Percentiles rank a stretch among this genome's conserved stretches.
These are phyloP conservation scores for Russula griseocarnosa DNA, from an alignment of 768 basidiomycete genomes.

Conservation along the genomic window DNA sequence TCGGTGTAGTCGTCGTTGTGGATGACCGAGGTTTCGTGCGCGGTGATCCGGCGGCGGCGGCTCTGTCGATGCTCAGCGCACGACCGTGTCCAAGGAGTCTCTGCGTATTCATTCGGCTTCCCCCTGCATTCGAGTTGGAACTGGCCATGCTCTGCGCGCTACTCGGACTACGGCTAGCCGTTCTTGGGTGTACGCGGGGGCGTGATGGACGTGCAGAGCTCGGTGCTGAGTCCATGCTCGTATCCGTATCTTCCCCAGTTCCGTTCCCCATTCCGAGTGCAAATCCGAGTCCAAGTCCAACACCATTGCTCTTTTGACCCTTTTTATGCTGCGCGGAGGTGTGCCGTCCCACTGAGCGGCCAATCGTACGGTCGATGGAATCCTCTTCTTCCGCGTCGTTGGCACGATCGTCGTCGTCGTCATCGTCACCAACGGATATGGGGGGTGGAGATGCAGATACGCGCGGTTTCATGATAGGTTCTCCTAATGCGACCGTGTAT, in stretches of 20 bases:
- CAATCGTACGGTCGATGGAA: conserved; percentile 44
- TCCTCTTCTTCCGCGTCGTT: conserved; percentile 34
- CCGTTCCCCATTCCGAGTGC: conserved; percentile 20
- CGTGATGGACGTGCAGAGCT: not conserved
- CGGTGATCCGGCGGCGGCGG: not conserved
- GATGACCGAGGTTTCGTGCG: conserved; percentile 1
- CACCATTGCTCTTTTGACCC: conserved; percentile 26
- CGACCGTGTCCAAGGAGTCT: conserved; percentile 24
- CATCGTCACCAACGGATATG: conserved; percentile 24
- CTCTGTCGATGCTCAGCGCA: conserved; percentile 17
- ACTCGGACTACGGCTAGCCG: not conserved
- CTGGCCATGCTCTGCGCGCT: not conserved
- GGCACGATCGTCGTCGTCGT: conserved; percentile 21
- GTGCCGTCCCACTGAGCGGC: conserved; percentile 58
- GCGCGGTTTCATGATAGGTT: conserved; percentile 48
- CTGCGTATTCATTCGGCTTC: conserved; percentile 30
- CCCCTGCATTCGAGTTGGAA: not conserved
- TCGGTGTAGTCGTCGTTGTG: not conserved
- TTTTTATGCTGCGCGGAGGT: not conserved
- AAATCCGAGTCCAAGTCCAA: conserved; percentile 24
- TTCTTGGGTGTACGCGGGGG: conserved; percentile 5
- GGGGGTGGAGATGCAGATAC: conserved; percentile 29
- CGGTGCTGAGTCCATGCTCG: conserved; percentile 12
- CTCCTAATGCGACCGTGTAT: conserved; percentile 82
- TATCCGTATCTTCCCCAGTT: conserved; percentile 18